Conservation (phyloP, 805 yeast species). For the Wickerhamomyces chaumierensis region DNA sequence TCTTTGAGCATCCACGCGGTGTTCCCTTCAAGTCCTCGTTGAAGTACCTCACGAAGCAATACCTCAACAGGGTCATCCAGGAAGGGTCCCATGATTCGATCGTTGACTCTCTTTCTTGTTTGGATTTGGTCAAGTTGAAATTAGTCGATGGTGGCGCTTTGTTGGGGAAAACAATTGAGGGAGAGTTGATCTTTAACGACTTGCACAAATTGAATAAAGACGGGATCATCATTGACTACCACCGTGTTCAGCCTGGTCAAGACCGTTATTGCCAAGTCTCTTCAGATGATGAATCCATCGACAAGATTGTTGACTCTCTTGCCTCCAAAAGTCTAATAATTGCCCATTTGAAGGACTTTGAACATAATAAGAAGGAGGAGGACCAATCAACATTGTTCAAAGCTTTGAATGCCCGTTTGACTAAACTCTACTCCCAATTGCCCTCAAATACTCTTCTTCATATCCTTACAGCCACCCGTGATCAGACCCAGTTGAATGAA, state of each 20-base stretch:
- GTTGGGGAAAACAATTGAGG: slow-evolving; percentile 44
- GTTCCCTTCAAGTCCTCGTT: slow-evolving; percentile 73
- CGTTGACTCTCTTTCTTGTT: slow-evolving; percentile 75
- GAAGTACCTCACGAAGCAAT: slow-evolving; percentile 51
- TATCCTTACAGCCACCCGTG: slow-evolving; percentile 53
- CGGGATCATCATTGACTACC: slow-evolving; percentile 24
- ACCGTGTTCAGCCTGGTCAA: slow-evolving; percentile 16
- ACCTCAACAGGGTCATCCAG: slow-evolving; percentile 54
- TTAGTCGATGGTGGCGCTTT: slow-evolving; percentile 51
- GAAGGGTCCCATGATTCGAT: slow-evolving; percentile 70
- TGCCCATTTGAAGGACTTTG: slow-evolving; percentile 44
- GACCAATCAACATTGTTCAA: slow-evolving; percentile 2
- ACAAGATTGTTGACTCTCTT: slow-evolving; percentile 20
- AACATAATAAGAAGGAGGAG: slow-evolving; percentile 6
- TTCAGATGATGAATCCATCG: slow-evolving; percentile 51
- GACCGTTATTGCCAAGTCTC: slow-evolving; percentile 28
- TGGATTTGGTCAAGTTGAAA: slow-evolving; percentile 65
- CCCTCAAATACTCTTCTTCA: slow-evolving; percentile 53
- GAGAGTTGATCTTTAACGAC: slow-evolving; percentile 30
- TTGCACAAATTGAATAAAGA: slow-evolving; percentile 21
- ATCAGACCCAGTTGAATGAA: slow-evolving; percentile 34
- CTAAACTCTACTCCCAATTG: slow-evolving; percentile 34
- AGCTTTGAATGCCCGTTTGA: slow-evolving; percentile 33
- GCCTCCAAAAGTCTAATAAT: slow-evolving; percentile 31
- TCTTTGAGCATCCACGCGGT: slow-evolving; percentile 75